phyloP scores from a whole-genome alignment of 2,329 filamentous ascomycete genomes.

The Penicillium oxalicum region DNA sequence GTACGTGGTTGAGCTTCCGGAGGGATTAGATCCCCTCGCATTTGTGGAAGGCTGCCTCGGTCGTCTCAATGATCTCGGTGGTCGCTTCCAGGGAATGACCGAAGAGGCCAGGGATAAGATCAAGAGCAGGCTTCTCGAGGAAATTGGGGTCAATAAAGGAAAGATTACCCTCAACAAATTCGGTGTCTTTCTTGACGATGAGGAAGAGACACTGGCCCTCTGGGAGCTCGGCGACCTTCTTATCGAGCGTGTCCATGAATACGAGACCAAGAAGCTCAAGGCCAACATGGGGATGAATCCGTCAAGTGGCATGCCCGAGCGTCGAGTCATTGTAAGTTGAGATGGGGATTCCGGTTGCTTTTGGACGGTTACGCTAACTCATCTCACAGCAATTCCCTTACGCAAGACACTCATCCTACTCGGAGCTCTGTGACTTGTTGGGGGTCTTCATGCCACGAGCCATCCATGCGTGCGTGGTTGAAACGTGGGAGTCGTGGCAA shows the following conservation, averaged over 20 bases:
- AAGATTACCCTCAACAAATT: slow-evolving; percentile 34
- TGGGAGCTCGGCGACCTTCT: slow-evolving; percentile 31
- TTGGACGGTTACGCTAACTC: slow-evolving; percentile 4
- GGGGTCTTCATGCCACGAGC: slow-evolving; percentile 64
- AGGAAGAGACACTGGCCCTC: slow-evolving; percentile 31
- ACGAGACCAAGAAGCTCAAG: not conserved
- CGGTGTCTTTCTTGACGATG: slow-evolving; percentile 32
- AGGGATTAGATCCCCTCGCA: slow-evolving; percentile 44
- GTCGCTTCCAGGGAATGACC: slow-evolving; percentile 29
- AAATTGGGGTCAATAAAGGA: slow-evolving; percentile 32
- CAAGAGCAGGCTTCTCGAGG: slow-evolving; percentile 15
- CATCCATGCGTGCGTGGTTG: slow-evolving; percentile 69
- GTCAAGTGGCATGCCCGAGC: slow-evolving; percentile 9
- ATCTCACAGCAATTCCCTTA: slow-evolving; percentile 63
- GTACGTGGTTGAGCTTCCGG: slow-evolving; percentile 58
- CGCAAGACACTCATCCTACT: slow-evolving; percentile 81
- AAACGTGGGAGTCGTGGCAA: not conserved
- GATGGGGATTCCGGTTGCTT: no score
- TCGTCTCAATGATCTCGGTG: slow-evolving; percentile 7
- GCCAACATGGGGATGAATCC: slow-evolving; percentile 16
- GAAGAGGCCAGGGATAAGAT: not conserved
- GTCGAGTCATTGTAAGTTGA: slow-evolving; percentile 33
- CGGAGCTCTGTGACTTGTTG: slow-evolving; percentile 68
- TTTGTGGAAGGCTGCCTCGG: slow-evolving; percentile 48
- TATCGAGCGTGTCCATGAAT: not conserved